Conservation (phyloP, 768 basidiomycete species). For the Suillus hirtellus region DNA sequence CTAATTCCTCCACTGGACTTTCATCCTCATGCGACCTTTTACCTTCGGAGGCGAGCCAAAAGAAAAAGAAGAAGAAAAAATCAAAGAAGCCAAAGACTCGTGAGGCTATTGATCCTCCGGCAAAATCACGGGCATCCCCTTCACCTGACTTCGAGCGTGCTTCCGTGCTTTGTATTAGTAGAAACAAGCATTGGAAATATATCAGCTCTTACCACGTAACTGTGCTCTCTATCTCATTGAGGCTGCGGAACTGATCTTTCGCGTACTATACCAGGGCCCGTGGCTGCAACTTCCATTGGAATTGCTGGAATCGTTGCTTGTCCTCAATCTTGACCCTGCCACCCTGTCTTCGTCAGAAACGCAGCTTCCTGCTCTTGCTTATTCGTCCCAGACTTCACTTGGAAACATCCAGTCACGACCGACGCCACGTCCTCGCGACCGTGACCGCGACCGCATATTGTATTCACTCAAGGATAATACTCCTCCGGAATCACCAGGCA, state of each 20-base stretch:
- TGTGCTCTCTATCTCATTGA: constrained; percentile 22
- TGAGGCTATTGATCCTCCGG: constrained; percentile 30
- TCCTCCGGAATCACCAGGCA: constrained; percentile 47
- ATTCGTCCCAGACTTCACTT: constrained; percentile 14
- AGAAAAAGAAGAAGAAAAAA: constrained; percentile 75
- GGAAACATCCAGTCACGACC: constrained; percentile 17
- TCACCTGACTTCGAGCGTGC: constrained; percentile 50
- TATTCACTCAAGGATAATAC: constrained; percentile 43
- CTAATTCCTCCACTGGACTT: constrained; percentile 23
- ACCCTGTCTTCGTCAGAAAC: constrained; percentile 52
- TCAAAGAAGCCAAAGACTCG: constrained; percentile 54
- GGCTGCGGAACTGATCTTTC: constrained; percentile 3
- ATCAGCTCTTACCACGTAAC: constrained; percentile 89
- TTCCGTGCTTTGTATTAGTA: constrained; percentile 79
- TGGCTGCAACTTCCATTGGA: constrained; percentile 91
- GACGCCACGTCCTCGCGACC: constrained; percentile 29
- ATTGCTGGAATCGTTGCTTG: constrained; percentile 77
- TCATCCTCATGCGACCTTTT: constrained; percentile 22
- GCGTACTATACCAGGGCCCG: constrained; percentile 58
- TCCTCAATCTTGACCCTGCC: constrained; percentile 75
- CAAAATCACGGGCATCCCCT: constrained; percentile 31
- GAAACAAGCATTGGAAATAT: constrained; percentile 94
- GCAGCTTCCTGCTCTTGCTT: constrained; percentile 35
- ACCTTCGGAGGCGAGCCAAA: constrained; percentile 35
- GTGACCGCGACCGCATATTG: constrained; percentile 52